Evolutionary conservation across 176 grass and related monocot genomes (phyloP).

Genomic region (Musa schizocarpa): DNA sequence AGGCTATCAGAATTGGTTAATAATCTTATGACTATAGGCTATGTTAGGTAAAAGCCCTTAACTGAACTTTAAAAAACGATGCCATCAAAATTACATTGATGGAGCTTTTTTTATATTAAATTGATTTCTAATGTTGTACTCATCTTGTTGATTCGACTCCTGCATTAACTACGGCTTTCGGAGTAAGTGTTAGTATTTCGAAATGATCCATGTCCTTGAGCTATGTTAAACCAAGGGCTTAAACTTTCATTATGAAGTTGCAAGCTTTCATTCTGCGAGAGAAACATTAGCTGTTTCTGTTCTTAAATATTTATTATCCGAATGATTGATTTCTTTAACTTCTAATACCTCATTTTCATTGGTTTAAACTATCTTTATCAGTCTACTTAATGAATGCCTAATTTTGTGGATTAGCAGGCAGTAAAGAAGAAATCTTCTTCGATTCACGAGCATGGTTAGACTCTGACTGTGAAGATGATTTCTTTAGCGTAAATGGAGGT

Average conservation of each 20-base stretch:
- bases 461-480: constrained; percentile 93
- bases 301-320: background rate
- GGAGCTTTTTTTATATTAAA: too few species aligned
- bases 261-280: background rate
- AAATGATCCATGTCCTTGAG: too few species aligned
- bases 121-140: too few species aligned
- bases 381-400: constrained; percentile 7
- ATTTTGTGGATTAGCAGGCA: constrained; percentile 34
- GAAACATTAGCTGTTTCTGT: background rate
- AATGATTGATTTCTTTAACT: background rate
- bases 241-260: background rate
- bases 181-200: too few species aligned
- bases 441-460: constrained; percentile 72
- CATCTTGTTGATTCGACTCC: too few species aligned
- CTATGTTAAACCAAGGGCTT: too few species aligned
- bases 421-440: constrained; percentile 82
- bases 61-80: too few species aligned
- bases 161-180: too few species aligned
- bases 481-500: constrained; percentile 97
- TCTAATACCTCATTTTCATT: background rate
- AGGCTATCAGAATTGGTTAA: too few species aligned
- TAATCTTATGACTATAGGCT: too few species aligned
- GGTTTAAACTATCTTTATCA: background rate
- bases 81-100: too few species aligned
- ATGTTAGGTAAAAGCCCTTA: too few species aligned